Percentiles rank a stretch among this genome's conserved stretches.
Conservation (phyloP, 352 stramenopile species). For the Phytopythium boreale region DNA sequence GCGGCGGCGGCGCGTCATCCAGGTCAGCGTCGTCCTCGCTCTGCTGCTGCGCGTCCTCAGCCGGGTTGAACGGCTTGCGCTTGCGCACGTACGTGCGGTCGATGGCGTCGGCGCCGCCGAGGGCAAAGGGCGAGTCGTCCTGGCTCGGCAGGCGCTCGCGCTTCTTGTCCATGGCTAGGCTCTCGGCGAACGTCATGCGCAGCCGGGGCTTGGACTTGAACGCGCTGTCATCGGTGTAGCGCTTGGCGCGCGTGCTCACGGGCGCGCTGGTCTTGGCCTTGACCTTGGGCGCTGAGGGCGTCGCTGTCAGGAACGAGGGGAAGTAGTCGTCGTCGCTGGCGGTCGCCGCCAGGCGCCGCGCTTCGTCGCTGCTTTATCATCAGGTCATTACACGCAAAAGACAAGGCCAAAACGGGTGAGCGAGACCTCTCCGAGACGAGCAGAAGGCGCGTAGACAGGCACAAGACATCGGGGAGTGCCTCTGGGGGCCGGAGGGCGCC, state of each 20-base stretch:
- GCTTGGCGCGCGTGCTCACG: constrained; percentile 17
- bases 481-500: neutral
- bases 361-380: neutral
- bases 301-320: constrained; percentile 59
- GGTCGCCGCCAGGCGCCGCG: constrained; percentile 21
- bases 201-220: constrained; percentile 26
- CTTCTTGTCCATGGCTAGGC: constrained; percentile 63
- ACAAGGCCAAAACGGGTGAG: neutral
- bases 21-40: constrained; percentile 26
- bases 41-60: constrained; percentile 3
- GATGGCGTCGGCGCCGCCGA: constrained; percentile 33
- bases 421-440: neutral
- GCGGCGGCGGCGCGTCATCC: constrained; percentile 52
- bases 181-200: constrained; percentile 64
- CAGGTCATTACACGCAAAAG: neutral
- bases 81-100: constrained; percentile 44
- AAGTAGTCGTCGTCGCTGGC: constrained; percentile 73
- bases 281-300: constrained; percentile 44
- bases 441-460: neutral
- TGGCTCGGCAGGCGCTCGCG: constrained; percentile 33
- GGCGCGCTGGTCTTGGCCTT: constrained; percentile 54
- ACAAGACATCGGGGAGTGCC: neutral
- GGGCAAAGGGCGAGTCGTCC: constrained; percentile 67
- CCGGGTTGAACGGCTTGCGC: constrained; percentile 35
- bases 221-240: constrained; percentile 21